Evolutionary conservation across 148 eudicot species (phyloP).

Genomic region (Chenopodium formosanum): DNA sequence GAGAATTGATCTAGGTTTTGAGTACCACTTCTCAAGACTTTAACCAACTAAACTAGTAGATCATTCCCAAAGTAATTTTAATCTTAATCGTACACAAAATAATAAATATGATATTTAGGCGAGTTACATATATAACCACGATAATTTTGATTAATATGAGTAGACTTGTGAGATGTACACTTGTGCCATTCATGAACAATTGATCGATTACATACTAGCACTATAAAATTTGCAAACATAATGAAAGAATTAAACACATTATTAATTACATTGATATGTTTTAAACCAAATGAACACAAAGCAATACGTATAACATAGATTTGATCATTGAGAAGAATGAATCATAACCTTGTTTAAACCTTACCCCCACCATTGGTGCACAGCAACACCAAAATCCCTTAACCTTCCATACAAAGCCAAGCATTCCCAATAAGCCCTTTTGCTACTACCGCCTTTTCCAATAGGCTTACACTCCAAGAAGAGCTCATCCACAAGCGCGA

Average conservation of each 20-base stretch:
- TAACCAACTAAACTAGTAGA: too few relatives aligned
- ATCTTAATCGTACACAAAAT: too few relatives aligned
- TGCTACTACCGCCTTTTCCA: slow-evolving; percentile 43
- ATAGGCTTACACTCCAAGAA: slow-evolving; percentile 58
- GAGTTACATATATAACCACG: too few relatives aligned
- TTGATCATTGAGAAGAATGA: slow-evolving; percentile 6
- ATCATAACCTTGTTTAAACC: background rate
- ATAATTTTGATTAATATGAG: background rate
- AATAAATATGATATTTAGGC: too few relatives aligned
- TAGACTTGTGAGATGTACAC: background rate
- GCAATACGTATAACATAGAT: background rate
- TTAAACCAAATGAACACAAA: background rate
- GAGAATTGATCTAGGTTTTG: too few relatives aligned
- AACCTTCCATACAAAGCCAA: slow-evolving; percentile 80
- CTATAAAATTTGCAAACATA: background rate
- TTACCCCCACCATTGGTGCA: slow-evolving; percentile 87
- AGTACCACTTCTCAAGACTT: too few relatives aligned
- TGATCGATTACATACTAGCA: background rate
- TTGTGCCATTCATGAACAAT: background rate
- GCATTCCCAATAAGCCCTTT: slow-evolving; percentile 84
- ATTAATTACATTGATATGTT: background rate
- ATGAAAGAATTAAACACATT: background rate
- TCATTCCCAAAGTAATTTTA: too few relatives aligned
- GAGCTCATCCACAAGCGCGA: slow-evolving; percentile 55
- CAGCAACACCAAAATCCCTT: slow-evolving; percentile 76